Evolutionary conservation across 1,139 yeast species (phyloP), one percentile per base, ranked within the genome.

Genomic region (Pneumocystis wakefieldiae): DNA sequence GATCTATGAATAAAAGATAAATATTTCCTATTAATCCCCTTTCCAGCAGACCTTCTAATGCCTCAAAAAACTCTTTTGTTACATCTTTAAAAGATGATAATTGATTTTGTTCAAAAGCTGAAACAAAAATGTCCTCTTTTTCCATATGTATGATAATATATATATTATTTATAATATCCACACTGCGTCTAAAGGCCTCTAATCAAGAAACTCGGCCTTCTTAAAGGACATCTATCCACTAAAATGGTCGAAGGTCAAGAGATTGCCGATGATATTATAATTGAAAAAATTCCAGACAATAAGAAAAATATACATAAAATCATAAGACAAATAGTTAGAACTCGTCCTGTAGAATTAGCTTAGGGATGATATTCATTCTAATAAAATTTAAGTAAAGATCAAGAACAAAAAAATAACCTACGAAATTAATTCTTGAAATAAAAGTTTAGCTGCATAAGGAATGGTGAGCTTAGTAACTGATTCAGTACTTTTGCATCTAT

Each of bases 341-440:
- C 14, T 87, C 94, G 74, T 91, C 96, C 48, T 91, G 94, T 69
- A 92, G 77, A 74, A 85, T 86, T 74, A 94, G 79, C 71, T 97
- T 81, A 66, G 98, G 98, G 1, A 98, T 97, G 73, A 92, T 92
- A 75, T 92, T 92, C 98, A 92, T 92, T 29, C 96, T 87, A 73
- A 3, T 24, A 24, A 24, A 10, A 24, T n/a, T 48, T 48, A 48
- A 15, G 28, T 24, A 10, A 48, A 24, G 14, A 48, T 1, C 24
- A 19, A 48, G 7, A 14, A 48, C 24, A 19, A 24, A 12, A 24
- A 12, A 12, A 19, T 6, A 24, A n/a, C 19, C 24, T 48, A 48
- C 55, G 55, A 48, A 24, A 92, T 80, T 70, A 92, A 81, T 74
- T 92, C 98, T 76, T 92, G 97, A 87, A 92, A 92, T 69, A 92